Percentiles rank a stretch among this genome's conserved stretches.
phyloP scores from a whole-genome alignment of 2,329 filamentous ascomycete genomes.

The Hypoxylon sp. region DNA sequence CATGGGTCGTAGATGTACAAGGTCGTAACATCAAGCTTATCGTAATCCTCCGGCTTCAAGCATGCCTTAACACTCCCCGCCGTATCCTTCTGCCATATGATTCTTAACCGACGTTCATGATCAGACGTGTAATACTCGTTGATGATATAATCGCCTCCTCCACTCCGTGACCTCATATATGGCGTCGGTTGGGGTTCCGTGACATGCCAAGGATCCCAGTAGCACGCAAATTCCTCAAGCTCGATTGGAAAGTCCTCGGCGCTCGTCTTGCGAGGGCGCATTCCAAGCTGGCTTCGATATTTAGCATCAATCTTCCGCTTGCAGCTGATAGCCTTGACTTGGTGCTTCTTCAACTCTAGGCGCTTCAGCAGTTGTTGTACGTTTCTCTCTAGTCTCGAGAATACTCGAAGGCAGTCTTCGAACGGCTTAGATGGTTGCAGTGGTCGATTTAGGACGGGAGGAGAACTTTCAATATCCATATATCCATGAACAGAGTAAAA shows the following conservation, averaged over 20 bases:
- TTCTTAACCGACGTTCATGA: conserved; percentile 23
- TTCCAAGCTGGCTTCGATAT: conserved; percentile 25
- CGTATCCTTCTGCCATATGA: conserved; percentile 17
- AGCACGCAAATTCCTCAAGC: conserved; percentile 24
- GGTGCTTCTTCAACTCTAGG: conserved; percentile 17
- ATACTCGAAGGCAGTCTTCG: conserved; percentile 1
- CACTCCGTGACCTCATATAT: conserved; percentile 15
- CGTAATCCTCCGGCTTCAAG: conserved; percentile 16
- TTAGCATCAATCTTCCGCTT: conserved; percentile 27
- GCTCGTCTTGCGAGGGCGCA: conserved; percentile 16
- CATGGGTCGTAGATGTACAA: conserved; percentile 15
- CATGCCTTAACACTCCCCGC: conserved; percentile 11
- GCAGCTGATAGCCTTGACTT: conserved; percentile 13
- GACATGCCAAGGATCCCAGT: conserved; percentile 33
- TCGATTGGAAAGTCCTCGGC: conserved; percentile 21
- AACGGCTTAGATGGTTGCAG: not conserved
- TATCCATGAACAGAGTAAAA: conserved; percentile 10
- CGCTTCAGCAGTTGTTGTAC: conserved; percentile 4
- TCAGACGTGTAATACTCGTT: conserved; percentile 30
- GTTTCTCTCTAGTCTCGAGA: conserved; percentile 7
- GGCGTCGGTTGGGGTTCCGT: conserved; percentile 26
- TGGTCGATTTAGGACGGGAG: not conserved
- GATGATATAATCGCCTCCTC: conserved; percentile 17
- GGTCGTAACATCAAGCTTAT: conserved; percentile 24
- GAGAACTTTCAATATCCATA: not conserved